Base-by-base conservation (phyloP, 352 stramenopile species). In the Aphanomyces cochlioides region DNA sequence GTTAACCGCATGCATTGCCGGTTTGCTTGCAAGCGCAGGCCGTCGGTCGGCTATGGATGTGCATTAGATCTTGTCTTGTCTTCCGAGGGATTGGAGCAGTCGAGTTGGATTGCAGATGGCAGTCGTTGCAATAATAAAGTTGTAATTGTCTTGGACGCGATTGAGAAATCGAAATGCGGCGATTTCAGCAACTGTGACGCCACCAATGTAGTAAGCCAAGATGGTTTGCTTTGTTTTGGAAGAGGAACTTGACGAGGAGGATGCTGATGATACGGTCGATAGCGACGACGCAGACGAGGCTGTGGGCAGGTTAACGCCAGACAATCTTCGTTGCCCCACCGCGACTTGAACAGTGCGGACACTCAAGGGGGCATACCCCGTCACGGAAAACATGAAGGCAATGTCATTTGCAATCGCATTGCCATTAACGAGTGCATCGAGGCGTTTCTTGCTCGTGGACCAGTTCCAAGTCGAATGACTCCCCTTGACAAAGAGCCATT, bases 351-450 rank as follows among this genome's bases (percentile, higher is more conserved):
- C 77, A 38, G 90, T 72, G 0, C 86, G 85, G 56, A 94, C 81
- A 67, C 85, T 93, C 78, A 96, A 84, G 7, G 87, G 85, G 4
- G 88, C 88, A 58, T 94, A 94, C 3, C 88, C 86, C 6, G 83
- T 93, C 72, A 90, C 93, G 1, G 86, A 82, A 54, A 93, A 93
- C 84, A 96, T 92, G 41, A 92, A 93, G 64, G 89, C 77, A 58
- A 96, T 93, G 53, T 96, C 84, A 3, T 50, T 74, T 3, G 83
- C 77, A 7, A 58, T 70, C 2, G 64, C 7, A 17, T 5, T 37
- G 28, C 8, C 47, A 15, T 59, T 47, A 17, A 63, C 43, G n/a
- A 61, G 39, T 17, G 56, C 15, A 36, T 38, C 17, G 28, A 70
- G 36, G 13, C 17, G 28, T 41, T 70, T 70, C 36, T 38, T 54